phyloP scores from a whole-genome alignment of 139 green algal species.

The Chlamydomonas sp. region DNA sequence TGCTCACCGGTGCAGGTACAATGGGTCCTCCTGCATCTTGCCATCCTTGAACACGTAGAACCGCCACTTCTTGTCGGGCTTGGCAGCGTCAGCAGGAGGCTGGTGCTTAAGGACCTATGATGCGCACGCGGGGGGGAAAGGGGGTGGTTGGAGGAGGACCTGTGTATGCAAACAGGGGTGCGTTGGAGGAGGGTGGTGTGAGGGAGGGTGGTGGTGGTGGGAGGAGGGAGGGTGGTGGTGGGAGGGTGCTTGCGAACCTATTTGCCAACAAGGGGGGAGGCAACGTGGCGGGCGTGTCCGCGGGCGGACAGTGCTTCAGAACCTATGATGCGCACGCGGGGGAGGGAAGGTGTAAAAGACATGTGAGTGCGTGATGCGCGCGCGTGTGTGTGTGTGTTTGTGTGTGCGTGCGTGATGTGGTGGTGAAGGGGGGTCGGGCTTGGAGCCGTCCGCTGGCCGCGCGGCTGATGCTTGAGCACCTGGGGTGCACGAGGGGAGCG shows the following conservation, averaged over 20 bases:
- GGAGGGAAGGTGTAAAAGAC: neutral
- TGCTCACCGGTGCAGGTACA: slow-evolving; percentile 51
- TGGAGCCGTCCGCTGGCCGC: too few relatives aligned
- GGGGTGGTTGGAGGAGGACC: neutral
- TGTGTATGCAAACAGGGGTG: neutral
- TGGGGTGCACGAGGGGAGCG: neutral
- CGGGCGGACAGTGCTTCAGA: neutral
- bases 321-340: neutral
- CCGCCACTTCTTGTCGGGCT: slow-evolving; percentile 72
- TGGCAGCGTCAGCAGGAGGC: slow-evolving; percentile 65
- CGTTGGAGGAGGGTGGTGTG: neutral
- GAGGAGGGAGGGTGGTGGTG: too few relatives aligned
- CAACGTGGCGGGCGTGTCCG: neutral
- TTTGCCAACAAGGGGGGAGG: neutral
- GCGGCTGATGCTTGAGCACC: neutral
- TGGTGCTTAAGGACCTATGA: slow-evolving; percentile 58
- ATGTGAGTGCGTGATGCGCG: neutral
- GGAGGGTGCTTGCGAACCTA: neutral
- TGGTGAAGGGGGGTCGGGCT: neutral
- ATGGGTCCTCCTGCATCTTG: slow-evolving; percentile 30
- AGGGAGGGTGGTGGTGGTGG: neutral
- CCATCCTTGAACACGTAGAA: slow-evolving; percentile 92
- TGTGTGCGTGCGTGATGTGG: neutral
- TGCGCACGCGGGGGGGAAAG: neutral
- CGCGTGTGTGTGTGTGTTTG: neutral